Conservation (phyloP, 2,329 filamentous ascomycete species). For the Niveomyces coronatus region DNA sequence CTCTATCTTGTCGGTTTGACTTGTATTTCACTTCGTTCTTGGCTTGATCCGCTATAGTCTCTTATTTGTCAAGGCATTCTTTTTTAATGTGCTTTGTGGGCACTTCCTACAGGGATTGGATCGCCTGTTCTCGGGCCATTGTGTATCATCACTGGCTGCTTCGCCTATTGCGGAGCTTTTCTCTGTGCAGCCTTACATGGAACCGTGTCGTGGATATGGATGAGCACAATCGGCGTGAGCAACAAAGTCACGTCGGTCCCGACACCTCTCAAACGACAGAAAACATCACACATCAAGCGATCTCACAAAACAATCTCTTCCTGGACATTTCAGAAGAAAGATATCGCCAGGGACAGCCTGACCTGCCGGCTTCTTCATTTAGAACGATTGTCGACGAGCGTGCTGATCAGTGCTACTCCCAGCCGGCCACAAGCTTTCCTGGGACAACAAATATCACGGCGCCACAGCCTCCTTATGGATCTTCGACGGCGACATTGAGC, state of each 20-base stretch:
- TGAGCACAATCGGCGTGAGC: conserved; percentile 1
- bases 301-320: conserved; percentile 32
- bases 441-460: conserved; percentile 45
- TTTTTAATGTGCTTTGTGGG: no score
- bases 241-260: neutral
- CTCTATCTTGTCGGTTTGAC: no score
- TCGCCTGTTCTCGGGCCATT: no score
- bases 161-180: conserved; percentile 7
- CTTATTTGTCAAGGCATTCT: no score
- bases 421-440: no score
- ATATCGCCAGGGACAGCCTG: conserved; percentile 40
- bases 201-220: conserved; percentile 9
- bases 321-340: conserved; percentile 26
- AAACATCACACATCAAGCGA: conserved; percentile 40
- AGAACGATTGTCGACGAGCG: conserved; percentile 37
- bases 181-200: conserved; percentile 3
- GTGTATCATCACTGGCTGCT: no score
- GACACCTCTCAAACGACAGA: conserved; percentile 25
- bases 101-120: no score
- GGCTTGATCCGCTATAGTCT: no score
- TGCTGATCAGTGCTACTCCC: no score
- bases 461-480: conserved; percentile 45
- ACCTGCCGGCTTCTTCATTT: conserved; percentile 45
- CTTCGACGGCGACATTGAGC: conserved; percentile 46
- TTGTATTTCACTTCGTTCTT: no score